Evolutionary conservation across 1,139 yeast genomes (phyloP), one percentile per base, ranked within the genome.

Genomic region (Fermentozyma sake): DNA sequence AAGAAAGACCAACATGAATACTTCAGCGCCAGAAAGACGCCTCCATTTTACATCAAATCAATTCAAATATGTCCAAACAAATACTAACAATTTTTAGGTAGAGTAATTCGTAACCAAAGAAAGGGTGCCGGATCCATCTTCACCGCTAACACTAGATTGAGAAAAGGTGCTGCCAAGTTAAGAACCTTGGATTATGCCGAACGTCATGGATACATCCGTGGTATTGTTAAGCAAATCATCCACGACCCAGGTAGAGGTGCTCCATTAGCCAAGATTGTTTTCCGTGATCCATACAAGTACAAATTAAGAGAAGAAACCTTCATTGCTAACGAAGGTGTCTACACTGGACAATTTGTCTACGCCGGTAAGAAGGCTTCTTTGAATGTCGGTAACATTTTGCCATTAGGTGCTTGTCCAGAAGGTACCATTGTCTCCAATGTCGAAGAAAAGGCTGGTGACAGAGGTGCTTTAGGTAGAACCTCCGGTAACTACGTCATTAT

Each of bases 211-310:
- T 91, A 89, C 89, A 80, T 87, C 64, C 94, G 97, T 75, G 98
- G 98, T 74, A 79, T 91, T 52, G 97, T 91, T 55, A 89, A 89
- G 82, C 93, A 83, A 72, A 91, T 91, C 73, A 76, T 91, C 73
- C 98, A 91, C 78, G 98, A 91, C 65, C 93, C 98, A 61, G 98
- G 98, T 71, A 83, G 98, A 75, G 98, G 98, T 78, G 98, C 98
- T 67, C 98, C 98, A 65, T 81, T 91, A 63, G 98, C 97, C 60
- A 89, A 85, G 78, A 96, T 91, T 68, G 91, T 76, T 49, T 91
- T 91, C 96, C 86, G 97, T 70, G 97, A 91, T 72, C 97, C 98
- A 70, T 89, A 91, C 94, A 85, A 77, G 76, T 89, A 82, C 86
- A 89, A 81, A 77, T 74, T 82, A 70, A 87, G 95, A 76, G 95